Evolutionary conservation across 2,329 filamentous ascomycete species (phyloP).

Genomic region (Mariannaea elegans): DNA sequence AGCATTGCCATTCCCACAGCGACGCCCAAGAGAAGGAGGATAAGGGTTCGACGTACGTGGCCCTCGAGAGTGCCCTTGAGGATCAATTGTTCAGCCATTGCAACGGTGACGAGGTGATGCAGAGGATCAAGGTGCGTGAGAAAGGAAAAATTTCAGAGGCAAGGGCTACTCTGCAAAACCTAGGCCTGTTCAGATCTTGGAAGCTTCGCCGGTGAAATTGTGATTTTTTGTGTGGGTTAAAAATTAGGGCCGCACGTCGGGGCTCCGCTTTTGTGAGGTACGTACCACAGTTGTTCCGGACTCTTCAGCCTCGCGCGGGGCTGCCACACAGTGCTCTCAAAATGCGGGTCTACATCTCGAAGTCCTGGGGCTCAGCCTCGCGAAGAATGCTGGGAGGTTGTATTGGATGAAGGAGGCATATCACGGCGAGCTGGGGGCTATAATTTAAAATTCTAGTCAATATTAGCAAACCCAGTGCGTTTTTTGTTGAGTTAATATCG

Average conservation of each 20-base stretch:
- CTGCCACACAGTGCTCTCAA: slow-evolving; percentile 6
- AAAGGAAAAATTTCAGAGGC: slow-evolving; percentile 46
- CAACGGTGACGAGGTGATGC: slow-evolving; percentile 56
- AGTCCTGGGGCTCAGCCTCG: slow-evolving; percentile 2
- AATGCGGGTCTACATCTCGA: neutral
- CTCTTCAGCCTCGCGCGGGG: slow-evolving; percentile 18
- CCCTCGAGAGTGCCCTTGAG: slow-evolving; percentile 97
- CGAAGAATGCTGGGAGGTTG: no score
- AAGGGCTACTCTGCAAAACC: slow-evolving; percentile 43
- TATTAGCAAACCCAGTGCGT: no score
- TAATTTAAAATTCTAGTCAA: no score
- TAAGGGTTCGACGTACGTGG: slow-evolving; percentile 71
- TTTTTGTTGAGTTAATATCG: no score
- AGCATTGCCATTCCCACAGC: slow-evolving; percentile 27
- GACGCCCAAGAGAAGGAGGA: slow-evolving; percentile 26
- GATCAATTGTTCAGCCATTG: slow-evolving; percentile 93
- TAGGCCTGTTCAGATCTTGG: slow-evolving; percentile 41
- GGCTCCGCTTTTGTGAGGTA: slow-evolving; percentile 34
- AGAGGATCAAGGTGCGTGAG: slow-evolving; percentile 47
- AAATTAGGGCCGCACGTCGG: slow-evolving; percentile 56
- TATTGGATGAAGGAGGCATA: no score
- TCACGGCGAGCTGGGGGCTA: no score
- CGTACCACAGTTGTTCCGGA: slow-evolving; percentile 27
- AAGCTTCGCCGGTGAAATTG: slow-evolving; percentile 47
- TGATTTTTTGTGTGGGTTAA: slow-evolving; percentile 63